These are phyloP conservation scores for Chalara sp. DNA, from an alignment of 2,329 filamentous ascomycete genomes.

Conservation along the genomic window DNA sequence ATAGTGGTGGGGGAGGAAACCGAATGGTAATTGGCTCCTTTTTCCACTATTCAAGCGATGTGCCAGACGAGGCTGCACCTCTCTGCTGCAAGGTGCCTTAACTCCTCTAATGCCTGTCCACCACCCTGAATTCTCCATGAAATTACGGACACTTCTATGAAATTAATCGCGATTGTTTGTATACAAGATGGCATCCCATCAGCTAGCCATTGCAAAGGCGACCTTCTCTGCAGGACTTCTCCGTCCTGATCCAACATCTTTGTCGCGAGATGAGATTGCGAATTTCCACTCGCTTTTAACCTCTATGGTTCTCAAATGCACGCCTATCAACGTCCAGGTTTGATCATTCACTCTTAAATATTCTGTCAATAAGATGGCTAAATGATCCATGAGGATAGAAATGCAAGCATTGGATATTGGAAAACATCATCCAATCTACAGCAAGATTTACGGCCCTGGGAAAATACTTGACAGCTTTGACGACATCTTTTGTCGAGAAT, in stretches of 20 bases:
- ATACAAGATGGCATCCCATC: conserved; percentile 54
- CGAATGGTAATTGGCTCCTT: too few species aligned
- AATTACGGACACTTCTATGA: too few species aligned
- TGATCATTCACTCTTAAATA: conserved; percentile 34
- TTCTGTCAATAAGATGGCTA: conserved; percentile 28
- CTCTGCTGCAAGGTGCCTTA: too few species aligned
- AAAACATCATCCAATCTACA: conserved; percentile 61
- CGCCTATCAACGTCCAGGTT: conserved; percentile 82
- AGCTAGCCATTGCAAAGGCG: conserved; percentile 72
- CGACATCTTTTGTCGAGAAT: conserved; percentile 46
- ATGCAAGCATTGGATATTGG: conserved; percentile 81
- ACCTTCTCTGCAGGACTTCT: conserved; percentile 69
- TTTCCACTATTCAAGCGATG: too few species aligned
- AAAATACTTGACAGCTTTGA: conserved; percentile 68
- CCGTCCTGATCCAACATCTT: conserved; percentile 64
- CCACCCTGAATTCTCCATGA: too few species aligned
- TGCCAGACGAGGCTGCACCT: too few species aligned
- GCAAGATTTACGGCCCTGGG: conserved; percentile 60
- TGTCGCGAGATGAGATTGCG: conserved; percentile 63
- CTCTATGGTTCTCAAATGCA: conserved; percentile 62
- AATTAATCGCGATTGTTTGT: background rate
- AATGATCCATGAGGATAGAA: conserved; percentile 51
- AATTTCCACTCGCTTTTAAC: conserved; percentile 61
- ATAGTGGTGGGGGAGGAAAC: too few species aligned
- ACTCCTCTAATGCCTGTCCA: too few species aligned